Percentiles rank a stretch among this genome's conserved stretches.
Conservation (phyloP, 2,329 filamentous ascomycete species). For the Corynespora cassiicola region DNA sequence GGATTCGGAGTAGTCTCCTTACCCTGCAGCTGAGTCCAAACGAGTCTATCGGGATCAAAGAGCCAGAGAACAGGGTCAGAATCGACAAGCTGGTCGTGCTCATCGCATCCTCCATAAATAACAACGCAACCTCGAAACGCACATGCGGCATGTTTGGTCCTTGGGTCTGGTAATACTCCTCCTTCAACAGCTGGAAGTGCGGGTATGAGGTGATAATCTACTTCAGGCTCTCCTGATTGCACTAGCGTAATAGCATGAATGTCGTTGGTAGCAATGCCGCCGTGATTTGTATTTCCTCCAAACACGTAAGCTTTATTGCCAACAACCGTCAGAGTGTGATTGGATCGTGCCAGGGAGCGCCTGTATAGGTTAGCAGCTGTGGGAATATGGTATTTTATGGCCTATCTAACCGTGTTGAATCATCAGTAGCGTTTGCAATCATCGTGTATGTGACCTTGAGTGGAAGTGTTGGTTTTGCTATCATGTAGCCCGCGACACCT, state of each 20-base stretch:
- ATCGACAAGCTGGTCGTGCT: conserved; percentile 38
- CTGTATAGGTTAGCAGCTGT: conserved; percentile 18
- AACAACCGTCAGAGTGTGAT: conserved; percentile 49
- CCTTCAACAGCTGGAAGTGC: conserved; percentile 41
- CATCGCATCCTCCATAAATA: conserved; percentile 48
- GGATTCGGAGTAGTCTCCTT: conserved; percentile 18
- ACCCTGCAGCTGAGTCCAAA: conserved; percentile 26
- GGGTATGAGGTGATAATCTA: conserved; percentile 52
- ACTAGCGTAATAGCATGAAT: conserved; percentile 48
- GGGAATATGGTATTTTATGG: too few relatives aligned
- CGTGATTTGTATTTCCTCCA: conserved; percentile 46
- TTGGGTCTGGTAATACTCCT: conserved; percentile 38
- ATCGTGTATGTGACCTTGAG: conserved; percentile 51
- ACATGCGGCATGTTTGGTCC: conserved; percentile 49
- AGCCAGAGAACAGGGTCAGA: conserved; percentile 49
- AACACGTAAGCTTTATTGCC: conserved; percentile 54
- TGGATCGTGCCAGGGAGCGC: conserved; percentile 39
- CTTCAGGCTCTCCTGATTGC: conserved; percentile 35
- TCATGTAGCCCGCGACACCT: conserved; percentile 48
- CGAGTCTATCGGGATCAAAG: conserved; percentile 41
- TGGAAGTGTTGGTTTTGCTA: conserved; percentile 51
- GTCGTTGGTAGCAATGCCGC: conserved; percentile 50
- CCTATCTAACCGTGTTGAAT: conserved; percentile 41
- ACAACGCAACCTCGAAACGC: conserved; percentile 47
- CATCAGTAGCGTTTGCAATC: conserved; percentile 45